Evolutionary conservation across 768 basidiomycete species (phyloP), one percentile per base, ranked within the genome.

Genomic region (Collybia nuda): DNA sequence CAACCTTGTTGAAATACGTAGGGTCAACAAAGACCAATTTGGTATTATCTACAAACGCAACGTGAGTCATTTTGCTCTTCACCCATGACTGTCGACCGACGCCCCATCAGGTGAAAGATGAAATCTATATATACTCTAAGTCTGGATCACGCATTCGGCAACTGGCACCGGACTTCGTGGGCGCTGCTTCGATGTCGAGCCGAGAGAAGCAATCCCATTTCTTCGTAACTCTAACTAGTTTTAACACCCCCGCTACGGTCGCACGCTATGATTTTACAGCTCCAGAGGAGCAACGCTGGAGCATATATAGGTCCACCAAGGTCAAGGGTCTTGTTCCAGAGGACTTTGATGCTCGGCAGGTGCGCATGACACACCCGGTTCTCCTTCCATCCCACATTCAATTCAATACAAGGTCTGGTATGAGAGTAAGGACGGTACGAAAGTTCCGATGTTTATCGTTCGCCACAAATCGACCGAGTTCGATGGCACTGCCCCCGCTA

Each of bases 381-480:
- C 14, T 32, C 8, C 7, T 43, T 15, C 19, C 5, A 29, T 29
- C 40, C 28, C 2, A 18, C 12, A 28, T 19, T 3, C 12, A 12
- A 50, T 26, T 55, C 17, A 40, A 8, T 23, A 28, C 17, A 23
- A 83, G 79, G 86, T 90, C 17, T 93, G 90, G 85, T 93, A 85
- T 59, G 64, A 73, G 17, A 84, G 83, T 66, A 88, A 86, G 64
- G 91, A 93, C 60, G 88, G 88, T 1, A 91, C 88, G 5, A 78
- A 75, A 47, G 73, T 93, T 29, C 91, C 91, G 1, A 92, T 93
- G 90, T 93, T 91, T 60, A 77, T 93, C 54, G 86, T 91, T 18
- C 78, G 83, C 41, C 88, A 88, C 62, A 85, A 86, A 63, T 77
- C 74, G 32, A 88, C 86, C 2, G 69, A 76, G 52, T 73, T 81